Evolutionary conservation across 225 moss, liverwort and hornwort species (phyloP), one percentile per base, ranked within the genome.

Genomic region (Physcomitrellopsis africana): DNA sequence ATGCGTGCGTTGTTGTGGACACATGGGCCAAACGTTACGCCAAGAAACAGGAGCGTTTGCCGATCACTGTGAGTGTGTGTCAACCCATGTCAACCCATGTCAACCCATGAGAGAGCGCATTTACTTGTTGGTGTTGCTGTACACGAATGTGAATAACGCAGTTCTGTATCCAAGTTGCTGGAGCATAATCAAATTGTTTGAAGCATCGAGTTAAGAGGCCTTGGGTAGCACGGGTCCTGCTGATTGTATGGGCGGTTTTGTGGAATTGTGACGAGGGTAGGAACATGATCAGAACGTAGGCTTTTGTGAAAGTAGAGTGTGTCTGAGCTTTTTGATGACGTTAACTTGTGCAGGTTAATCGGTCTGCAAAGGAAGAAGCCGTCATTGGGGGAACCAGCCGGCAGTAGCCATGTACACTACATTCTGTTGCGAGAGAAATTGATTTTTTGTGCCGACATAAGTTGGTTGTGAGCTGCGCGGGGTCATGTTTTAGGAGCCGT

Each of bases 1-100:
- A 89, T 76, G 96, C 96, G 8, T 91, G 90, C 17, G 91, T 96
- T 20, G 85, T 96, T 49, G 94, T 96, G 63, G 87, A 96, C 81
- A 81, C 79, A n/a, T 96, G 96, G 94, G 85, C 83, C 42, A 85
- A 81, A 58, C 70, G 69, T 7, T 86, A 91, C 52, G 46, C 80
- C 3, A 91, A 86, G 76, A 87, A 90, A 68, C 81, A 84, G 15
- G 87, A 71, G 49, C 42, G 10, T 9, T 60, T 78, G 22, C 78
- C 91, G 8, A 60, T 78, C 65, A 55, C 59, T 7, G 81, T 83
- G 66, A 76, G 73, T 76, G 49, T 56, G 24, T 65, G 46, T 72
- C 2, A 37, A 51, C 10, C 46, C 2, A 54, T 65, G 46, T 72
- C 2, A 37, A 51, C 10, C 46, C 2, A 54, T 24, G 24, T 24